Evolutionary conservation across 495 filamentous ascomycete genomes (phyloP), one percentile per base, ranked within the genome.

Genomic region (Penicillium flavigenum): DNA sequence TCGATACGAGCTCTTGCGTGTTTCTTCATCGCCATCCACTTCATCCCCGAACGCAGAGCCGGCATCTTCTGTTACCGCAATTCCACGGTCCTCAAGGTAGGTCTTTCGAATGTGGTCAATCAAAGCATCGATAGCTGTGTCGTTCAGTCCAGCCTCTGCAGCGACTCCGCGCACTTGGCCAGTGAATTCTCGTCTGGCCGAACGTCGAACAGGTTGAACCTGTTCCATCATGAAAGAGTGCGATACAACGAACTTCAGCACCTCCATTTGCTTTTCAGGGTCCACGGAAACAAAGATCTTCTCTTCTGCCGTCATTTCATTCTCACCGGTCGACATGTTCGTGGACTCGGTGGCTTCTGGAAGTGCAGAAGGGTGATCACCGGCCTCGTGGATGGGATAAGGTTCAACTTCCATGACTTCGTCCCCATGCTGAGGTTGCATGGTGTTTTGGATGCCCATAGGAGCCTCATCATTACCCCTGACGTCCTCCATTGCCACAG

Each of bases 21-120:
- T 19, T 34, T 56, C 36, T 34, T 42, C 29, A 38, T 54, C 47
- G 14, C 62, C 52, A 6, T 70, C 57, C 20, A 67, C 53, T 44
- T 71, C 65, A 17, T 68, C 56, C 5, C 68, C 71, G 39, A 70
- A 71, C 6, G 51, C 26, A 4, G 55, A 54, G 0, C 56, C 62
- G 2, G 56, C 61, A 41, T 39, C 6, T 17, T 22, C 31, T n/a
- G 20, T 26, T 4, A 20, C 24, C 1, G 6, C 8, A 32, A 52
- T 50, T 6, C 45, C 58, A 24, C 48, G 38, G 8, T 47, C 6
- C 4, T 62, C 55, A 10, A 71, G 53, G 54, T 68, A 76, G 2
- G 53, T 42, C 29, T 45, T 58, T 42, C 64, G 67, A 24, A 71
- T 53, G 39, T 65, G 65, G 11, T 46, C 45, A 6, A 72, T 51